Base-by-base conservation (phyloP, 768 basidiomycete genomes). In the Lactifluus subvellereus region DNA sequence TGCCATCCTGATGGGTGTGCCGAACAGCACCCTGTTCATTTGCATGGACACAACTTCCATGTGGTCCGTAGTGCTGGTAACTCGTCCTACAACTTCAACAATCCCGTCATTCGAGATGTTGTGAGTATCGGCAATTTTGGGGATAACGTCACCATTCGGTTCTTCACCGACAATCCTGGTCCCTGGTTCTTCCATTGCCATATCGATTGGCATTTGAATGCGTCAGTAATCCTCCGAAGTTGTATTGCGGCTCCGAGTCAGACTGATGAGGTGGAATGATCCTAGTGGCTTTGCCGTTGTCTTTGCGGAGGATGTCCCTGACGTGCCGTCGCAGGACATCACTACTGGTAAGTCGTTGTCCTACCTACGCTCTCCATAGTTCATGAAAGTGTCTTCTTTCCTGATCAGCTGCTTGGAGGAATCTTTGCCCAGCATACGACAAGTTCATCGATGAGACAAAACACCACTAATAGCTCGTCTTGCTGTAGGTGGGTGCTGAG, bases 161-260 rank as follows among this genome's bases (percentile, higher is more conserved):
- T 73, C 60, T 49, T 65, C 3, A 73, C 72, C 0, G 71, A 72
- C 59, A 71, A 72, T n/a, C 67, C 72, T 20, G 72, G 72, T 18
- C 64, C 66, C 16, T 69, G 66, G 69, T 67, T 69, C 56, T 59
- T 72, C 42, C 72, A 73, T 51, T 73, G 72, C 48, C 72, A 73
- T 48, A 71, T 73, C 42, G 67, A 65, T 40, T 71, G 69, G 71
- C 71, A 72, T 58, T 62, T 72, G 5, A 61, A 43, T 18, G 58
- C 52, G 59, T 60, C 22, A 48, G 47, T 48, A 13, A 27, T 47
- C 4, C 14, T 43, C 16, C 6, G 6, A 14, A 42, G 42, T 3
- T 42, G 9, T 43, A n/a, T 43, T 43, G 20, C 3, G 30, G 16
- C 32, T 18, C 14, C 6, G 42, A 18, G 42, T 18, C 42, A 6